Evolutionary conservation across 1,284 basidiomycete genomes (phyloP).

Genomic region (Heimioporus punctisporus): DNA sequence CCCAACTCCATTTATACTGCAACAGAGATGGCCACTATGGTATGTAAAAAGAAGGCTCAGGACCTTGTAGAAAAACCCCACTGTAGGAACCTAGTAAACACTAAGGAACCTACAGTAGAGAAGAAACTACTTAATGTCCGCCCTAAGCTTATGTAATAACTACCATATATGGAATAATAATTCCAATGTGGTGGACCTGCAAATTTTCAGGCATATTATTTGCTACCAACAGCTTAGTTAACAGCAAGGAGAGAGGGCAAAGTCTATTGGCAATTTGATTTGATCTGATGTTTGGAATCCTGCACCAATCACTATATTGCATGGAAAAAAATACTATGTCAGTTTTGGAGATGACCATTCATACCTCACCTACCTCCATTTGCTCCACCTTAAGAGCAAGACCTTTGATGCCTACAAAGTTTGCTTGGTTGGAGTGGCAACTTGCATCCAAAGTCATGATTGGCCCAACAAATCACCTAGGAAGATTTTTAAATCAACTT

Average conservation of each 20-base stretch:
- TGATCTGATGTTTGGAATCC: neutral
- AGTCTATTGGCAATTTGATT: neutral
- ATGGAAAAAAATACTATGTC: neutral
- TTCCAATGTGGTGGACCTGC: neutral
- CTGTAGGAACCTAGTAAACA: too few species aligned
- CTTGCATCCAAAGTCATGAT: neutral
- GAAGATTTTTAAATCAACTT: too few species aligned
- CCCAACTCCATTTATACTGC: neutral
- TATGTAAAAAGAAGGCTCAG: too few species aligned
- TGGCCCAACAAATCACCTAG: too few species aligned
- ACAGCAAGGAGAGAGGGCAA: neutral
- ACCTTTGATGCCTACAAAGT: neutral
- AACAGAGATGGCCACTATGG: slow-evolving; percentile 24
- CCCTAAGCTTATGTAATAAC: neutral
- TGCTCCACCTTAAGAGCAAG: neutral
- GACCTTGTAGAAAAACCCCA: too few species aligned
- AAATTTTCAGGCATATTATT: too few species aligned
- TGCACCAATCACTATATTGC: neutral
- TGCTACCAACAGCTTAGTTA: too few species aligned
- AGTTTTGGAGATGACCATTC: neutral
- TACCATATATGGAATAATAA: too few species aligned
- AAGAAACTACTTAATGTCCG: neutral
- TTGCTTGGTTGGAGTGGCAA: neutral
- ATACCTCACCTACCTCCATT: neutral
- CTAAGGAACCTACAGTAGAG: slow-evolving; percentile 36